Percentiles rank a stretch among this genome's conserved stretches.
These are phyloP conservation scores for Daldinia eschscholtzii DNA, from an alignment of 2,329 filamentous ascomycete species.

Conservation along the genomic window DNA sequence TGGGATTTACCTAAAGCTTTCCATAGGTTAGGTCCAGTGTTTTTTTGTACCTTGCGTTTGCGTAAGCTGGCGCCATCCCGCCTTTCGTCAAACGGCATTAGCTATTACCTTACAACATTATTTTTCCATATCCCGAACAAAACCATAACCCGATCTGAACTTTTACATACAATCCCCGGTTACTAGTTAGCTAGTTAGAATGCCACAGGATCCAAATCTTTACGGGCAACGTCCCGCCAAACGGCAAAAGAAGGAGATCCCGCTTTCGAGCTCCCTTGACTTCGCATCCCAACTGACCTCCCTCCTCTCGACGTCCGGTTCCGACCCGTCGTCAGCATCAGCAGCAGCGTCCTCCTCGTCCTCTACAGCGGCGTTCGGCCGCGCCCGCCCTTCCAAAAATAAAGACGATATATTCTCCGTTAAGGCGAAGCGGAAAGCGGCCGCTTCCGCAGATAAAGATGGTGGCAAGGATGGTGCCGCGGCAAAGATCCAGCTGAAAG, in stretches of 20 bases:
- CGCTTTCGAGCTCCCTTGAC: slow-evolving; percentile 79
- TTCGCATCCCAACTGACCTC: slow-evolving; percentile 91
- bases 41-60: not conserved
- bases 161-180: slow-evolving; percentile 9
- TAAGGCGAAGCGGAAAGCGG: slow-evolving; percentile 62
- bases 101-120: slow-evolving; percentile 1
- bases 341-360: slow-evolving; percentile 41
- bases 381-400: slow-evolving; percentile 65
- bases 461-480: not conserved
- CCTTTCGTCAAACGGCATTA: slow-evolving; percentile 3
- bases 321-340: slow-evolving; percentile 52
- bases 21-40: not conserved
- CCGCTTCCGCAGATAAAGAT: slow-evolving; percentile 63
- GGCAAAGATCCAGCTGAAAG: slow-evolving; percentile 60
- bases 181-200: slow-evolving; percentile 46
- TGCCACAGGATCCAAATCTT: slow-evolving; percentile 76
- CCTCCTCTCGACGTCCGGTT: slow-evolving; percentile 72
- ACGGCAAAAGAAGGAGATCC: slow-evolving; percentile 75
- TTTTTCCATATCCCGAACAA: slow-evolving; percentile 8
- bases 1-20: not conserved
- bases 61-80: not conserved
- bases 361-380: slow-evolving; percentile 58
- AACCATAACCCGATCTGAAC: not conserved
- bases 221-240: slow-evolving; percentile 83
- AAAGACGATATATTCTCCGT: slow-evolving; percentile 77